Conservation (phyloP, 2,329 filamentous ascomycete genomes). For the Penicillium sp. region DNA sequence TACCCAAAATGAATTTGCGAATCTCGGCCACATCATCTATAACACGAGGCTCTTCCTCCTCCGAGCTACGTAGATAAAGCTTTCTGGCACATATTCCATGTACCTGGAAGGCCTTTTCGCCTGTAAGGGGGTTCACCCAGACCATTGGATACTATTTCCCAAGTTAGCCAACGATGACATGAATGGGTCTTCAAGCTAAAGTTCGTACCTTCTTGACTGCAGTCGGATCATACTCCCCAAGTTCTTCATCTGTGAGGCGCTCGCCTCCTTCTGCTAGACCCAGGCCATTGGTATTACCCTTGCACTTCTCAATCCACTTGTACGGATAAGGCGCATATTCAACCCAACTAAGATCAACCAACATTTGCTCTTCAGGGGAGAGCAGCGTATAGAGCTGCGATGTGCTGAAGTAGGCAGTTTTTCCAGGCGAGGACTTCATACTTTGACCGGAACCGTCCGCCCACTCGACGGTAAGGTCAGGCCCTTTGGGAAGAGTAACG, state of each 20-base stretch:
- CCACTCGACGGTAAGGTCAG: slow-evolving; percentile 43
- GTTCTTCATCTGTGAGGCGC: not conserved
- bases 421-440: not conserved
- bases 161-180: not conserved
- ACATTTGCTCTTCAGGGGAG: slow-evolving; percentile 41
- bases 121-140: slow-evolving; percentile 47
- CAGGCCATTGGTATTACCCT: slow-evolving; percentile 43
- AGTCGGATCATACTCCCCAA: not conserved
- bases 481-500: slow-evolving; percentile 39
- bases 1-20: not conserved
- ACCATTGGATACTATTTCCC: slow-evolving; percentile 45
- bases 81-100: slow-evolving; percentile 44
- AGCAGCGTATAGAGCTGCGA: slow-evolving; percentile 31
- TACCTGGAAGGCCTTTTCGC: slow-evolving; percentile 47
- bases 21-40: not conserved
- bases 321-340: slow-evolving; percentile 51
- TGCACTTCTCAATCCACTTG: slow-evolving; percentile 46
- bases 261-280: slow-evolving; percentile 27
- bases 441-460: slow-evolving; percentile 36
- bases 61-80: slow-evolving; percentile 18
- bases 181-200: not conserved
- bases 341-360: slow-evolving; percentile 48
- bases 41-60: not conserved
- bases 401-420: not conserved
- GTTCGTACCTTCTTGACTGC: not conserved